Conservation (phyloP, 345 rosid genomes). For the Odontarrhena argentea region DNA sequence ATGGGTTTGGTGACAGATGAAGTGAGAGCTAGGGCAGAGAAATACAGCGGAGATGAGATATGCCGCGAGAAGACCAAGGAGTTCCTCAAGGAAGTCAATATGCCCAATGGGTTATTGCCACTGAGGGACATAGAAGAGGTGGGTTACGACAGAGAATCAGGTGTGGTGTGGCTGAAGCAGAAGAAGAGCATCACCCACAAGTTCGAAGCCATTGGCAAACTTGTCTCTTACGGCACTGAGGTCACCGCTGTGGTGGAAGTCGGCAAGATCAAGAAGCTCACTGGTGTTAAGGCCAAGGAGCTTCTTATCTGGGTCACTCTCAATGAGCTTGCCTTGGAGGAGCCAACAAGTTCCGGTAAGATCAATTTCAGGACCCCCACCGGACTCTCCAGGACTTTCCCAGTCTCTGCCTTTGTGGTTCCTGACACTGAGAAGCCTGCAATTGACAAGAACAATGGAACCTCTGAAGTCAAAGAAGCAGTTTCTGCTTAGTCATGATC, state of each 20-base stretch:
- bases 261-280: conserved; percentile 83
- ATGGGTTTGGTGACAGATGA: conserved; percentile 77
- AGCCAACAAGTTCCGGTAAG: conserved; percentile 51
- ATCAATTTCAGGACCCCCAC: conserved; percentile 80
- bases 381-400: conserved; percentile 72
- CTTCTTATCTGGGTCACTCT: conserved; percentile 77
- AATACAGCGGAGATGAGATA: conserved; percentile 70
- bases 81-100: conserved; percentile 55
- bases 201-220: conserved; percentile 71
- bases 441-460: conserved; percentile 33
- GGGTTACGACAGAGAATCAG: conserved; percentile 78
- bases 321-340: conserved; percentile 60
- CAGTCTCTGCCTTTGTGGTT: conserved; percentile 60
- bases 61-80: conserved; percentile 68
- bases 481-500: conserved; percentile 43
- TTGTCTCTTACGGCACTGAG: conserved; percentile 60
- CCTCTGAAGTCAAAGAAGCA: conserved; percentile 35
- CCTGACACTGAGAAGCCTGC: conserved; percentile 43
- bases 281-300: conserved; percentile 94
- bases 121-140: conserved; percentile 73
- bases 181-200: conserved; percentile 80
- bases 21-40: conserved; percentile 74
- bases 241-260: conserved; percentile 67
- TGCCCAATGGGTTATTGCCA: conserved; percentile 84
- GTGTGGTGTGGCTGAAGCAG: conserved; percentile 90